Conservation (phyloP, 495 filamentous ascomycete genomes). For the Opeltia flavorubescens region DNA sequence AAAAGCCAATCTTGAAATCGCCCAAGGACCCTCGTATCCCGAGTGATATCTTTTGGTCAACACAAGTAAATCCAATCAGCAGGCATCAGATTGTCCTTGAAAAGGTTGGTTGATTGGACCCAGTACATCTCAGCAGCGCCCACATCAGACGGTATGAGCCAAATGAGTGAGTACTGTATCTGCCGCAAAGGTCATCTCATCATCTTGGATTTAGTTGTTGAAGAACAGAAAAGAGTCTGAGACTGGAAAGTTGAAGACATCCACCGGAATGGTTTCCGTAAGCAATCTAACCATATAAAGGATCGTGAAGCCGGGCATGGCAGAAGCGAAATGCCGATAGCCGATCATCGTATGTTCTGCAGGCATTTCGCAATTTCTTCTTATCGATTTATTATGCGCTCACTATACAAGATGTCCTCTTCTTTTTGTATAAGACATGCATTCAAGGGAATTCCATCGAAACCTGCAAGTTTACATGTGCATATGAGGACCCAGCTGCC, state of each 20-base stretch:
- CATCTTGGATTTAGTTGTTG: slow-evolving; percentile 35
- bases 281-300: too few relatives aligned
- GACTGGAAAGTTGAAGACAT: neutral
- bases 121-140: slow-evolving; percentile 35
- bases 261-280: slow-evolving; percentile 3
- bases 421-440: slow-evolving; percentile 7
- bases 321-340: too few relatives aligned
- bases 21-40: too few relatives aligned
- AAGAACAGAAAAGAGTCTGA: slow-evolving; percentile 8
- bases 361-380: too few relatives aligned
- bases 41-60: too few relatives aligned
- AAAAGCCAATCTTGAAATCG: too few relatives aligned
- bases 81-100: slow-evolving; percentile 28
- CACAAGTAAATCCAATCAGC: slow-evolving; percentile 31
- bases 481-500: neutral
- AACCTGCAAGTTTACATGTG: neutral
- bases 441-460: slow-evolving; percentile 1
- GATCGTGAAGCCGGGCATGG: too few relatives aligned
- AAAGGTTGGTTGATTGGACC: slow-evolving; percentile 29
- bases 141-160: slow-evolving; percentile 21
- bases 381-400: too few relatives aligned
- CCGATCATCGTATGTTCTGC: too few relatives aligned
- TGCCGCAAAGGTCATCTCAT: slow-evolving; percentile 30
- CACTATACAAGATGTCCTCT: too few relatives aligned
- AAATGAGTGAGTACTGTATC: slow-evolving; percentile 23